Percentiles rank a stretch among this genome's conserved stretches.
These are phyloP conservation scores for Phytophthora pseudosyringae DNA, from an alignment of 352 stramenopile genomes.

Conservation along the genomic window DNA sequence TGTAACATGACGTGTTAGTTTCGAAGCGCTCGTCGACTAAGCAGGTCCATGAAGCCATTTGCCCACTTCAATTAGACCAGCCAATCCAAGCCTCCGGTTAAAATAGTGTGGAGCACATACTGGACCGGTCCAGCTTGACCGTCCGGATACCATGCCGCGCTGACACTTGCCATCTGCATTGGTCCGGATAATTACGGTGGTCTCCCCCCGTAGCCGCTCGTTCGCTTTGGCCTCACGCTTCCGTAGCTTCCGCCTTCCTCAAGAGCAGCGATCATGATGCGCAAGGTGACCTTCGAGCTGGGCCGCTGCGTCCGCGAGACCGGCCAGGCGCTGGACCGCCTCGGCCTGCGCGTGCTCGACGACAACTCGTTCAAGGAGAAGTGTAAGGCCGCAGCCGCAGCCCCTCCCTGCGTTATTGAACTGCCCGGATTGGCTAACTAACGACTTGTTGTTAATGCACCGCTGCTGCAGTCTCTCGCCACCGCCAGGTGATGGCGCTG, in stretches of 20 bases:
- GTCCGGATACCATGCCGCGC: slow-evolving; percentile 22
- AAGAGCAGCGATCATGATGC: slow-evolving; percentile 68
- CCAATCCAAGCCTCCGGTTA: not conserved
- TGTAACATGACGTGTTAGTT: no score
- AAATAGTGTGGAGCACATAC: slow-evolving; percentile 1
- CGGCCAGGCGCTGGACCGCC: slow-evolving; percentile 95
- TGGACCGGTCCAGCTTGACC: slow-evolving; percentile 14
- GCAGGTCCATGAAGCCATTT: no score
- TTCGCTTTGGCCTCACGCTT: slow-evolving; percentile 17
- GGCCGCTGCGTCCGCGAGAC: slow-evolving; percentile 95
- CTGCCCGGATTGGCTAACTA: no score
- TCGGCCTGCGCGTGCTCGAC: slow-evolving; percentile 90
- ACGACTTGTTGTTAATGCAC: no score
- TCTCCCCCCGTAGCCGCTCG: slow-evolving; percentile 35
- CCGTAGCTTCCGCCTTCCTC: slow-evolving; percentile 24
- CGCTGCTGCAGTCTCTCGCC: slow-evolving; percentile 85
- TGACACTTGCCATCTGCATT: not conserved
- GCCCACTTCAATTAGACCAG: no score
- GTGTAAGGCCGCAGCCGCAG: slow-evolving; percentile 64
- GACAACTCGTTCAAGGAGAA: slow-evolving; percentile 91
- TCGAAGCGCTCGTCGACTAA: no score
- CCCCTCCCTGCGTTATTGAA: no score
- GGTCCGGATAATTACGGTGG: slow-evolving; percentile 43
- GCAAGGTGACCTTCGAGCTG: slow-evolving; percentile 90
- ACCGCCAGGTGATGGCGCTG: slow-evolving; percentile 93